Evolutionary conservation across 179 eudicot species (phyloP).

Genomic region (Heliamphora pulchella): DNA sequence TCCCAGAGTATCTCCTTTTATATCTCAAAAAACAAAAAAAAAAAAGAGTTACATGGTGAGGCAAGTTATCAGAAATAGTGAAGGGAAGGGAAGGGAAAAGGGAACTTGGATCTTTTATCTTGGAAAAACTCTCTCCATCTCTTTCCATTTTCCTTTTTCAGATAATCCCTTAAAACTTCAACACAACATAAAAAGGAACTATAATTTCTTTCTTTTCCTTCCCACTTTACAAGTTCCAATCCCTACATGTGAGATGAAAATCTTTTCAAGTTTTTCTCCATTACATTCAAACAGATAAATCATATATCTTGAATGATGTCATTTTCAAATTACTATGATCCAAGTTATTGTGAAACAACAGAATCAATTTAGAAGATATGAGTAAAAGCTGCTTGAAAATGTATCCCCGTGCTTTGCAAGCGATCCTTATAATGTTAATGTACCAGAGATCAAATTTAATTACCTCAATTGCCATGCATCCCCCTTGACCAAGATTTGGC

Average conservation of each 20-base stretch:
- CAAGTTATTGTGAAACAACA: background rate
- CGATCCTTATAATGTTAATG: background rate
- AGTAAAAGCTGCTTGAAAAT: background rate
- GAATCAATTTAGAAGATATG: background rate
- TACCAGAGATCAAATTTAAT: background rate
- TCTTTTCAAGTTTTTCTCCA: background rate
- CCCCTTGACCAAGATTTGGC: constrained; percentile 38
- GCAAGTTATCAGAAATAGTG: background rate
- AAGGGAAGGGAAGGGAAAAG: background rate
- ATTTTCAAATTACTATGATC: background rate
- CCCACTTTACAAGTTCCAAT: background rate
- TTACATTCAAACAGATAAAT: background rate
- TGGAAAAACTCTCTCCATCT: background rate
- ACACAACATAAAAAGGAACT: too few relatives aligned
- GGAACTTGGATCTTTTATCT: background rate
- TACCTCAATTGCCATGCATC: constrained; percentile 39
- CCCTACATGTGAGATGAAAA: background rate
- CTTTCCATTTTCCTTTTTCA: background rate
- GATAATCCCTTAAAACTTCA: background rate
- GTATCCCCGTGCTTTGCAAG: background rate
- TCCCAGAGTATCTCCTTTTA: background rate
- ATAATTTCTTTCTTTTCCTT: background rate
- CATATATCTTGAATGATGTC: background rate
- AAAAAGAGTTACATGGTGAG: background rate
- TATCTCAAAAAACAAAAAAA: background rate